Conservation (phyloP, 2,329 filamentous ascomycete species). For the Penicillium sp. region DNA sequence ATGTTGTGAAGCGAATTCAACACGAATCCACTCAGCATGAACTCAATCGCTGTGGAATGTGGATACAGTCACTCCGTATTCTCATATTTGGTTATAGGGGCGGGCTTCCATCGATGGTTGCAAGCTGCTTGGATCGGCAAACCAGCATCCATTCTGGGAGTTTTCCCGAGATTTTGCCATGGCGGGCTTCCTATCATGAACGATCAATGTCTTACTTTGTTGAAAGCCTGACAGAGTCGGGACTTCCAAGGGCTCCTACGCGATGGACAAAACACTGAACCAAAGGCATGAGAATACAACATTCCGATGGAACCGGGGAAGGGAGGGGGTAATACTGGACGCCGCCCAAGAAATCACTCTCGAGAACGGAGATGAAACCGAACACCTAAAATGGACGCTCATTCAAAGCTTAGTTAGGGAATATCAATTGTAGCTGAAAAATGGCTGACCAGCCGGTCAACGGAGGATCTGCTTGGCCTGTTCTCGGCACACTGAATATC, state of each 20-base stretch:
- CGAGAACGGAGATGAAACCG: background rate
- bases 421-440: background rate
- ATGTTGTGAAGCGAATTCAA: background rate
- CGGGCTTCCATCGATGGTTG: background rate
- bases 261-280: too few relatives aligned
- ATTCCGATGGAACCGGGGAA: too few relatives aligned
- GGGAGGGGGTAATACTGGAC: too few relatives aligned
- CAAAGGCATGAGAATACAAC: too few relatives aligned
- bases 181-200: background rate
- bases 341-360: background rate
- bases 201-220: background rate
- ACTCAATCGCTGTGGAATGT: background rate
- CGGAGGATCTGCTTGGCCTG: background rate
- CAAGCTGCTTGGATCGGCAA: constrained; percentile 11
- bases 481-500: background rate
- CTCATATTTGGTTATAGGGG: background rate
- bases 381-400: background rate
- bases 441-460: background rate
- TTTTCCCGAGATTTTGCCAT: constrained; percentile 16
- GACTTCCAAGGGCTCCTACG: background rate
- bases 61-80: background rate
- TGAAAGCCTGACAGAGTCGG: background rate
- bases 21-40: background rate
- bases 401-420: background rate
- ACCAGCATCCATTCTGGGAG: background rate